phyloP scores from a whole-genome alignment of 805 yeast genomes.

The Saccharomycopsis fermentans region DNA sequence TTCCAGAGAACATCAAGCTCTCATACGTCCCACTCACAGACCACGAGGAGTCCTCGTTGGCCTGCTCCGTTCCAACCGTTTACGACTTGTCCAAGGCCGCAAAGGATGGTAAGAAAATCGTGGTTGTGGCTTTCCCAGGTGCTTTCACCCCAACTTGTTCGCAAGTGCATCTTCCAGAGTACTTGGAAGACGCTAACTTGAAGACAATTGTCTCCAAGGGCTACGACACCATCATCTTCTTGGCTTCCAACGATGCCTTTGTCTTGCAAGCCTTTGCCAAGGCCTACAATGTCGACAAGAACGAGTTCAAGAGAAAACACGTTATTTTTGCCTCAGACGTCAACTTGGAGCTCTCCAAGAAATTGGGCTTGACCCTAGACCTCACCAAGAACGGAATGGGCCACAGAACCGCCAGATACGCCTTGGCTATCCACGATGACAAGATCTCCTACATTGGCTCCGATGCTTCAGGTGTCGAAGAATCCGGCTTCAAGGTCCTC shows the following conservation, averaged over 20 bases:
- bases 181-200: conserved; percentile 19
- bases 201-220: conserved; percentile 21
- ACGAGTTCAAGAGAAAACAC: conserved; percentile 27
- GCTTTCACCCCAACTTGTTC: conserved; percentile 24
- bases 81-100: conserved; percentile 15
- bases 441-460: conserved; percentile 27
- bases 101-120: conserved; percentile 18
- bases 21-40: conserved; percentile 9
- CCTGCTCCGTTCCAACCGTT: conserved; percentile 12
- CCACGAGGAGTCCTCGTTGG: conserved; percentile 5
- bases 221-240: conserved; percentile 46
- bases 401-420: conserved; percentile 65
- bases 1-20: conserved; percentile 8
- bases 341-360: conserved; percentile 54
- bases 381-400: conserved; percentile 71
- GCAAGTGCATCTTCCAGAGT: conserved; percentile 21
- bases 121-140: conserved; percentile 25
- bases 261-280: conserved; percentile 77
- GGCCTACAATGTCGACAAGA: conserved; percentile 29
- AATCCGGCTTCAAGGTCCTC: conserved; percentile 13
- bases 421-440: conserved; percentile 45
- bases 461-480: conserved; percentile 15
- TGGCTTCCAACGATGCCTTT: conserved; percentile 81
- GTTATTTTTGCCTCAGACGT: conserved; percentile 69
- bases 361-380: conserved; percentile 60